Evolutionary conservation across 2,329 filamentous ascomycete species (phyloP), one percentile per base, ranked within the genome.

Genomic region (Microcyclosporella mali): DNA sequence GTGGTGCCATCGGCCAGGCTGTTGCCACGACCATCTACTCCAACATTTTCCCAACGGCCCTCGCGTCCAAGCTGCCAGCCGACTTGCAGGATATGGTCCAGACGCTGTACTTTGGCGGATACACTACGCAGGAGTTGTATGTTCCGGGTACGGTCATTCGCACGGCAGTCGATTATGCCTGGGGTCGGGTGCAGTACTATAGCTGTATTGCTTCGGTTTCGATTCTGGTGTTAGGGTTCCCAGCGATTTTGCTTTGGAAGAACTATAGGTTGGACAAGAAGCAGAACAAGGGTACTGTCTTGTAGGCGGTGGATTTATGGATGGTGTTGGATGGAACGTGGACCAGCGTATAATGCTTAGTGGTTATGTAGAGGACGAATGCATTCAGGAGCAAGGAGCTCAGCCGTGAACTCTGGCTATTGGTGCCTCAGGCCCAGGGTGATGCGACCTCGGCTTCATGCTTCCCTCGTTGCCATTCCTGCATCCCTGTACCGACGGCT

Each of bases 141-240:
- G 54, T 64, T 0, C 56, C 68, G 9, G 67, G 70, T 3, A 70
- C 59, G 6, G 58, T 65, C 0, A 66, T 65, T 30, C 60, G 73
- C 14, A 50, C 62, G 7, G 73, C 65, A 1, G 71, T 74, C 41
- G 63, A 70, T 21, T 50, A 64, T 40, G 61, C 72, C 0, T 77
- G 75, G 47, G 69, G 66, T 1, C 66, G 70, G 18, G 65, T 68
- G 6, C 72, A 77, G 61, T 65, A 59, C 21, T 56, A 60, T 28
- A 62, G 70, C 57, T 55, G 69, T 18, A 66, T 70, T 37, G 63
- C 65, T 7, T 50, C 62, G 32, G 61, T 57, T 11, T 51, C 55
- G n/a, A 49, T 64, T 7, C 51, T 63, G 25, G 60, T 57, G 33
- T 28, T 66, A 17, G 58, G 54, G 2, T 40, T 61, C 29, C 53